phyloP scores from a whole-genome alignment of 352 stramenopile species.

The Phytophthora chlamydospora region DNA sequence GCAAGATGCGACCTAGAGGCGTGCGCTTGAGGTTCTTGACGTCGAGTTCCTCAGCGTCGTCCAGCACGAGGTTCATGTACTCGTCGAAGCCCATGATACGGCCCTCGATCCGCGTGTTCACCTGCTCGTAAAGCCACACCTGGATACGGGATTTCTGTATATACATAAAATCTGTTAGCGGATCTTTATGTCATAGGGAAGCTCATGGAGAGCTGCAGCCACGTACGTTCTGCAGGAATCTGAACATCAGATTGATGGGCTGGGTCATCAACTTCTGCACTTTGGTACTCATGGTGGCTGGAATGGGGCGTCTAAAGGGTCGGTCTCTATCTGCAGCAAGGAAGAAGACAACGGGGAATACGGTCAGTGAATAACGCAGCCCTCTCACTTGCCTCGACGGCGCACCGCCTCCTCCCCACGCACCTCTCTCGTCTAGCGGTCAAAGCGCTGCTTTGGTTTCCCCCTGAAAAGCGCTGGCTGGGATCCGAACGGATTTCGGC shows the following conservation, averaged over 20 bases:
- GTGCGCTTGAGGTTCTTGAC: conserved; percentile 95
- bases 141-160: conserved; percentile 95
- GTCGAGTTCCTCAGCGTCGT: conserved; percentile 97
- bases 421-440: conserved; percentile 12
- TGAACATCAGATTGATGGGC: conserved; percentile 99
- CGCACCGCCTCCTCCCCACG: neutral
- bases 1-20: conserved; percentile 96
- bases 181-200: neutral
- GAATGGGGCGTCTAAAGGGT: conserved; percentile 7
- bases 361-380: neutral
- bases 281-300: conserved; percentile 88
- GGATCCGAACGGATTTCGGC: conserved; percentile 31
- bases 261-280: conserved; percentile 99
- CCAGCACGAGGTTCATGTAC: conserved; percentile 99
- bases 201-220: neutral
- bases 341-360: conserved; percentile 2
- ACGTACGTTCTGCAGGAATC: conserved; percentile 96
- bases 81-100: conserved; percentile 98
- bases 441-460: conserved; percentile 3
- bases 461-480: conserved; percentile 39
- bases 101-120: conserved; percentile 98
- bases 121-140: conserved; percentile 99
- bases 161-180: conserved; percentile 20
- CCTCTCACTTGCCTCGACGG: neutral
- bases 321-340: conserved; percentile 21